These are phyloP conservation scores for Pontederia paniculata DNA, from an alignment of 176 grass and related monocot species.

Conservation along the genomic window DNA sequence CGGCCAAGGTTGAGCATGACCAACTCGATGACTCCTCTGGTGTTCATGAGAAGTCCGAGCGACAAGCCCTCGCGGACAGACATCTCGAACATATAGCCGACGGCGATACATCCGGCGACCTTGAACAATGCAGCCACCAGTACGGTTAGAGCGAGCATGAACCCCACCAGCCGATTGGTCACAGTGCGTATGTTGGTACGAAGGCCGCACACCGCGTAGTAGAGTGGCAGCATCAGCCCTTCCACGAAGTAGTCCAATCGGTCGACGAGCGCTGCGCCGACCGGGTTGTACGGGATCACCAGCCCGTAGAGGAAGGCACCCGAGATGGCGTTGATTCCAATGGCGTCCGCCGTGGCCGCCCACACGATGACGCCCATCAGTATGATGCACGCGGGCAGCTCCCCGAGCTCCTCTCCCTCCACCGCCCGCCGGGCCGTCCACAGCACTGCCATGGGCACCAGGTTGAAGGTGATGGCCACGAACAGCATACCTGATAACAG, in stretches of 20 bases:
- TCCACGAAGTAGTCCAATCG: conserved; percentile 9
- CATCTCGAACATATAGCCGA: conserved; percentile 4
- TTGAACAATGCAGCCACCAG: not conserved
- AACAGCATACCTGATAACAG: not conserved
- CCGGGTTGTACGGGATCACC: not conserved
- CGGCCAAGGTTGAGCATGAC: conserved; percentile 11
- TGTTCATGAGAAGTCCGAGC: conserved; percentile 8
- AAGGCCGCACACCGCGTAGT: conserved; percentile 5
- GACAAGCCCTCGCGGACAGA: not conserved
- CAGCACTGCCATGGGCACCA: conserved; percentile 1
- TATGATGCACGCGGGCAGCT: not conserved
- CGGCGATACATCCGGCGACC: not conserved
- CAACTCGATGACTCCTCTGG: conserved; percentile 8
- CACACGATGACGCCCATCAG: conserved; percentile 6
- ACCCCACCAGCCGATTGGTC: not conserved
- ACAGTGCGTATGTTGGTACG: not conserved
- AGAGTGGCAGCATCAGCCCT: conserved; percentile 4
- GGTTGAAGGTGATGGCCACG: not conserved
- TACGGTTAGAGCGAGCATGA: not conserved
- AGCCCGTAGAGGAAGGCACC: conserved; percentile 8
- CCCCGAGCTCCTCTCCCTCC: not conserved
- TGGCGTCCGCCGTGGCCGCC: conserved; percentile 1
- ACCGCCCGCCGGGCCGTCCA: not conserved
- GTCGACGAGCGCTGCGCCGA: conserved; percentile 3
- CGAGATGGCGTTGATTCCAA: conserved; percentile 13